Evolutionary conservation across 2,329 filamentous ascomycete genomes (phyloP), one percentile per base, ranked within the genome.

Genomic region (Coniochaeta hoffmannii): DNA sequence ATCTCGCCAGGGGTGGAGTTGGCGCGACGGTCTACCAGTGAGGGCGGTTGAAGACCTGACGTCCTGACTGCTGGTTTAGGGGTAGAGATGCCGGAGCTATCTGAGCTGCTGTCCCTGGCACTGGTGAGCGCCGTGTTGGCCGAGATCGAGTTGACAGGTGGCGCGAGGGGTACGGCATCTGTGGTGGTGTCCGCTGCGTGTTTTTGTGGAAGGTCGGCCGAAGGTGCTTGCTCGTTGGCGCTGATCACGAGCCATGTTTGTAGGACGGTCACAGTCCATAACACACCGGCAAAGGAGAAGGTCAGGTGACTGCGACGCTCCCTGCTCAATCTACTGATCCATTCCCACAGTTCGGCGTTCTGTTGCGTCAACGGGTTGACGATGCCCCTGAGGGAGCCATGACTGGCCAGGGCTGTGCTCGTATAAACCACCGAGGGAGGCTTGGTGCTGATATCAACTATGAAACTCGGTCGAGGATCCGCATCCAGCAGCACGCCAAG

Each of bases 401-500:
- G 57, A 50, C 53, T 55, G 14, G 57, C 57, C 11, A 67, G 60
- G 17, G 65, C 65, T 17, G 65, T 64, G 34, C 65, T 68, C n/a
- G 64, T 63, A 58, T 67, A 68, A 44, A 64, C 63, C 19, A 68
- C 59, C 54, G 63, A 59, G n/a, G 62, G 60, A 34, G 56, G 61
- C 53, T 58, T 64, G 57, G 58, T 58, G 50, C 57, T 52, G 28
- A 62, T 55, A 31, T 62, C 61, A 54, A 64, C 61, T 41, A 65
- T 62, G 51, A 66, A 62, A 30, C 71, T 65, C 8, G 72, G 71
- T 24, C 72, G 65, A 26, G 68, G 66, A 56, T 75, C 72, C 55
- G 62, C 65, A 54, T 72, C 66, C 58, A 75, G 66, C 36, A 75
- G 61, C 56, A 73, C 70, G 62, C 71, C 59, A 56, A 73, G 62